Evolutionary conservation across 2,329 filamentous ascomycete genomes (phyloP), one percentile per base, ranked within the genome.

Genomic region (Neophaeococcomyces mojaviensis): DNA sequence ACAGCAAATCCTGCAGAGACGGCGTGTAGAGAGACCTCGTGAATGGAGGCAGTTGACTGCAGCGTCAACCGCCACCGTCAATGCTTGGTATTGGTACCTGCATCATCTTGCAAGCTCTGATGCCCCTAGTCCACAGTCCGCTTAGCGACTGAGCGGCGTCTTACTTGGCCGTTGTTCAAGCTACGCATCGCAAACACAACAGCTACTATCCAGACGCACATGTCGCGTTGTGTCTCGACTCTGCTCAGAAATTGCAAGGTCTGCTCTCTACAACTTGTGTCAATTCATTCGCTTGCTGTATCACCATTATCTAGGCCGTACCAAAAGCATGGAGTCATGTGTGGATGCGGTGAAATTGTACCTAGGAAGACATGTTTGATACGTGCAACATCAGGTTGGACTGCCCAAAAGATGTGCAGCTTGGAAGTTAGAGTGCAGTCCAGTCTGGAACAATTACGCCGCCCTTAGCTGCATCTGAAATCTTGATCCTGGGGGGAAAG

Each of bases 11-110:
- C 19, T 39, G 37, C 20, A 24, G 18, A 39, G 13, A 24, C 19
- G 41, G 41, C 41, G 41, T 44, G 41, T 44, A 36, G 32, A 37
- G 13, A 20, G 33, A 16, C 32, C 5, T 31, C 19, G 41, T 37
- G 19, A 44, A 28, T 44, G 41, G 41, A 36, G n/a, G 41, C 20
- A 12, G 5, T 26, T 32, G 36, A 32, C 32, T 44, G 41, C 32
- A 18, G 22, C 19, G 9, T 19, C 30, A 36, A 26, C 18, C 41
- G 41, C 41, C 41, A 44, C 30, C 39, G 24, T 5, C 26, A 28
- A 44, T 37, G 33, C 41, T 44, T 37, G 41, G 10, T 15, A 16
- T 20, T 35, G 4, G 41, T 44, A 44, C 41, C 41, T 44, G 41
- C 33, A 36, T 18, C 18, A 39, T 16, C 35, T 20, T 19, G 37